Evolutionary conservation across 2,329 filamentous ascomycete species (phyloP), one percentile per base, ranked within the genome.

Genomic region (Penicillium fuscoglaucum): DNA sequence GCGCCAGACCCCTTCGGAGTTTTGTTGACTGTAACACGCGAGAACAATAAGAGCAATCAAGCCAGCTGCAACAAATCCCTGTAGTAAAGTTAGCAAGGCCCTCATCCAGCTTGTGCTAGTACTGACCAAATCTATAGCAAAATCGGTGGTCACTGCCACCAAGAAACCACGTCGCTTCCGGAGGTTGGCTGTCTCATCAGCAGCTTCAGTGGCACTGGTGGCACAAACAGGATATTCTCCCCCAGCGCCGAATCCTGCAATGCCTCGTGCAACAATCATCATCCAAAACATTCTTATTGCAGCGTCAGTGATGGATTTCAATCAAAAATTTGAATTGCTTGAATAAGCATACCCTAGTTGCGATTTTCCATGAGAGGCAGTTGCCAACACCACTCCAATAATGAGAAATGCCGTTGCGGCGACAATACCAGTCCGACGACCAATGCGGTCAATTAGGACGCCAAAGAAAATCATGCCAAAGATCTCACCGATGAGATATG

Each of bases 221-320:
- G 61, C 67, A 46, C 66, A 70, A 15, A 71, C 69, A 8, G 71
- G 70, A 63, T 73, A 73, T 57, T 74, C 72, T 8, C 72, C 72
- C 7, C 80, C 80, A 4, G 79, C 78, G 3, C 80, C 80, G 52
- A 70, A 64, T 1, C 68, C 67, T 33, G 66, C 68, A 21, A 68
- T 52, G 17, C 68, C 68, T 6, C 29, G 9, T 4, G 29, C 29
- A 29, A 69, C 31, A 76, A 81, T 77, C 60, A 82, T 73, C 80
- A 82, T 82, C 80, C 80, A 82, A 49, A 82, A 78, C 69, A 83
- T 67, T 1, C 68, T 70, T 8, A 21, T 13, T 26, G 19, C 3
- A 3, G 40, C 4, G 28, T 29, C 29, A 29, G 29, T 29, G 10
- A 29, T 29, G 9, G 9, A 29, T 29, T 29, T 4, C 29, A 29